Evolutionary conservation across 164 flowering plant genomes (phyloP).

Genomic region (Vitis rupestris): DNA sequence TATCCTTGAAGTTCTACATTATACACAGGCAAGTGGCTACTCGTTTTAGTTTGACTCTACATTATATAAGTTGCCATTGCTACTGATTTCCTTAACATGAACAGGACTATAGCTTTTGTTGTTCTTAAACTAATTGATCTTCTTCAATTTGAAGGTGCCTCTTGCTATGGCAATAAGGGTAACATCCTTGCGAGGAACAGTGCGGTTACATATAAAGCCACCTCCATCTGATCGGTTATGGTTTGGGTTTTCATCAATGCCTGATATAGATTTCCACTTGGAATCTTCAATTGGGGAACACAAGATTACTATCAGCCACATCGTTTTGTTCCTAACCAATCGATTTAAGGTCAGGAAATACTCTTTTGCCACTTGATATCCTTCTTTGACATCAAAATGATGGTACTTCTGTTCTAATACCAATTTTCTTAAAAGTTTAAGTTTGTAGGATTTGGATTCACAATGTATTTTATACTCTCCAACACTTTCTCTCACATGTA

Average conservation of each 20-base stretch:
- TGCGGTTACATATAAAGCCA: constrained; percentile 78
- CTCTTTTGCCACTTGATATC: background rate
- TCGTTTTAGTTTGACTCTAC: background rate
- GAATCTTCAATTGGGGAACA: constrained; percentile 86
- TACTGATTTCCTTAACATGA: no score
- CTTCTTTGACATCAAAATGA: no score
- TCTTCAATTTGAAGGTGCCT: constrained; percentile 59
- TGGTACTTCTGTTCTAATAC: no score
- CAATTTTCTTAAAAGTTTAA: no score
- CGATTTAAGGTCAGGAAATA: constrained; percentile 68
- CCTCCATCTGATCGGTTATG: constrained; percentile 97
- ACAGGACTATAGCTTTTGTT: background rate
- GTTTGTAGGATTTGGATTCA: no score
- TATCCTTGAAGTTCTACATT: background rate
- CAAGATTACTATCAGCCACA: constrained; percentile 65
- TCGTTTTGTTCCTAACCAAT: constrained; percentile 64
- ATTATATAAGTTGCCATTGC: background rate
- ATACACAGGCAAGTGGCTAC: background rate
- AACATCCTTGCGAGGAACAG: constrained; percentile 70
- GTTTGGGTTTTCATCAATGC: constrained; percentile 88
- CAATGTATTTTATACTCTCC: no score
- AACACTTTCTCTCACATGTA: no score
- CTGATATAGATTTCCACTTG: constrained; percentile 72
- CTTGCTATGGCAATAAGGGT: constrained; percentile 73
- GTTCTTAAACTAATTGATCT: background rate